Evolutionary conservation across 345 rosid genomes (phyloP), one percentile per base, ranked within the genome.

Genomic region (Rubroshorea leprosula): DNA sequence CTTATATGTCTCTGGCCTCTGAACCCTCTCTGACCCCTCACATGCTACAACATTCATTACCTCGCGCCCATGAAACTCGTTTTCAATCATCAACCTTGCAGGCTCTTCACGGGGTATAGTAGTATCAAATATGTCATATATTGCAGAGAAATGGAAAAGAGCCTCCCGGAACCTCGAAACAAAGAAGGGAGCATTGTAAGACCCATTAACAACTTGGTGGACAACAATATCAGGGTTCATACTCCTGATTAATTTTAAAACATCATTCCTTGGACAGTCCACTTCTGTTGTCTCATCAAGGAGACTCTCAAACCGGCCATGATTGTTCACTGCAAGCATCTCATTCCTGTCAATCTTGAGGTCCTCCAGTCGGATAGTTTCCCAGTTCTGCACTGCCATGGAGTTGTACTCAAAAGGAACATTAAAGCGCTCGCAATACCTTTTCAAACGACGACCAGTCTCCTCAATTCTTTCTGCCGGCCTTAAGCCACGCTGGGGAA

Each of bases 361-460:
- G 70, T 83, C 93, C 26, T 67, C 80, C 0, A 87, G 61, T 65
- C 38, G 67, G 61, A 90, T 85, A 5, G 67, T 78, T 60, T 81
- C 96, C 97, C 97, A 87, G 52, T 87, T 76, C 68, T 81, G 77
- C 56, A 88, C 81, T n/a, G 89, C 84, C n/a, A 87, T 80, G 23
- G 79, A 81, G 46, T 60, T 78, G 77, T 83, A 90, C 82, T 87
- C 89, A 49, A 90, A 90, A 5, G 90, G 93, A 45, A 90, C 84
- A 1, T 68, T 67, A 57, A 35, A 87, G 41, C 86, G 80, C 63
- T 80, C 67, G 39, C 99, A 93, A 62, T 87, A 89, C 24, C 64
- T 76, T 14, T 72, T 74, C 23, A 93, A 67, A 27, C 85, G 84
- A 16, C 75, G 73, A 26, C 99, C 95, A 1, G 95, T 85, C 67